Evolutionary conservation across 768 basidiomycete genomes (phyloP).

Genomic region (Fistulinella prunicolor): DNA sequence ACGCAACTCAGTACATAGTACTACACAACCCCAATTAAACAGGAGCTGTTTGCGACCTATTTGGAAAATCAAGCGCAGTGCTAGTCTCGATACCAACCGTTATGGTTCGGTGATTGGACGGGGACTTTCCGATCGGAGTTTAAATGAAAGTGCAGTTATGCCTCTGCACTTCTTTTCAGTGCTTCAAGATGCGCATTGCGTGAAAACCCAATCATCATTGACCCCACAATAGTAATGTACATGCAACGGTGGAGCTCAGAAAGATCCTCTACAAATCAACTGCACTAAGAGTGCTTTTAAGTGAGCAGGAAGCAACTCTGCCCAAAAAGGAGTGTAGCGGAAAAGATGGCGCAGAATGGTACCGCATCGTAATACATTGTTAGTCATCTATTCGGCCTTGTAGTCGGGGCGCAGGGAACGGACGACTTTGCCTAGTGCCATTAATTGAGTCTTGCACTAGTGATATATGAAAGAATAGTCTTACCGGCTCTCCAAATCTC

Average conservation of each 20-base stretch:
- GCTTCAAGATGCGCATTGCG: too few relatives aligned
- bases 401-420: constrained; percentile 85
- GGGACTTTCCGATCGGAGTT: too few relatives aligned
- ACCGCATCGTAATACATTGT: constrained; percentile 1
- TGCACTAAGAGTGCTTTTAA: constrained; percentile 30
- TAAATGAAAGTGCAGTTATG: too few relatives aligned
- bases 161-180: too few relatives aligned
- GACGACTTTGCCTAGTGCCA: constrained; percentile 74
- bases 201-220: too few relatives aligned
- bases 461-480: constrained; percentile 21
- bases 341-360: constrained; percentile 8
- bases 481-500: constrained; percentile 96
- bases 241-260: constrained; percentile 8
- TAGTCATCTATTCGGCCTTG: constrained; percentile 53
- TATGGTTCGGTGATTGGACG: too few relatives aligned
- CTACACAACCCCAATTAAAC: too few relatives aligned
- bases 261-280: constrained; percentile 6
- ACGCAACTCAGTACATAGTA: too few relatives aligned
- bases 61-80: neutral
- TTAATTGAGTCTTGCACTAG: constrained; percentile 7
- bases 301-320: constrained; percentile 11
- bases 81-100: too few relatives aligned
- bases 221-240: constrained; percentile 14
- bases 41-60: constrained; percentile 3
- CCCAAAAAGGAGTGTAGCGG: constrained; percentile 8